Conservation (phyloP, 1,284 basidiomycete genomes). For the Ustilago sp. region DNA sequence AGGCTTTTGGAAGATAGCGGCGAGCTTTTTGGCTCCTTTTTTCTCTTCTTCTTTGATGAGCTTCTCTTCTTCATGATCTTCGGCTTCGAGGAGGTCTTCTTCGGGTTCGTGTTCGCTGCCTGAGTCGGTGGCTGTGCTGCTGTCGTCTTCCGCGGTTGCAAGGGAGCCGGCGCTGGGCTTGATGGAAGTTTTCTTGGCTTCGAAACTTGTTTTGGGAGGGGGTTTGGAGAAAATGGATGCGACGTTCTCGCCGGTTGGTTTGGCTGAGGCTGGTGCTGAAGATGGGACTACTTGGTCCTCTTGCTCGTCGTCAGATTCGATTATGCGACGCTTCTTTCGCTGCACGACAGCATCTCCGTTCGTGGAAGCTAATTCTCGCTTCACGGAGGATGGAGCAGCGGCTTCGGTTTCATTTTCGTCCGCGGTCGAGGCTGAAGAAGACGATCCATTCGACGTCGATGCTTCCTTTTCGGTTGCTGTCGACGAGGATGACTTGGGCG, state of each 20-base stretch:
- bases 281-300: slow-evolving; percentile 44
- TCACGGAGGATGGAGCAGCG: neutral
- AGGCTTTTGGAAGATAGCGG: slow-evolving; percentile 59
- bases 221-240: slow-evolving; percentile 37
- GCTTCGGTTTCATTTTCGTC: neutral
- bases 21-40: slow-evolving; percentile 49
- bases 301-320: slow-evolving; percentile 68
- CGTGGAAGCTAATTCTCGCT: slow-evolving; percentile 13
- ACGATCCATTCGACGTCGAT: neutral
- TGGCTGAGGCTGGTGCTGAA: slow-evolving; percentile 13
- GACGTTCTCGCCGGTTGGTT: slow-evolving; percentile 14
- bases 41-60: slow-evolving; percentile 46
- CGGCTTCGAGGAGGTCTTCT: slow-evolving; percentile 33
- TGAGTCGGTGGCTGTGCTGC: slow-evolving; percentile 33
- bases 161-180: slow-evolving; percentile 38
- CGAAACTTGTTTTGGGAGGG: slow-evolving; percentile 8
- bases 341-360: slow-evolving; percentile 18
- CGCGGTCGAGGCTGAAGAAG: neutral
- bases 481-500: slow-evolving; percentile 4
- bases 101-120: slow-evolving; percentile 62
- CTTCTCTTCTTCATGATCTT: slow-evolving; percentile 56
- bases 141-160: slow-evolving; percentile 11
- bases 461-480: neutral
- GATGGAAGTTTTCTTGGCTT: slow-evolving; percentile 16
- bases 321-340: slow-evolving; percentile 65